Conservation (phyloP, 768 basidiomycete species). For the Dictyophora rubrovolvata region DNA sequence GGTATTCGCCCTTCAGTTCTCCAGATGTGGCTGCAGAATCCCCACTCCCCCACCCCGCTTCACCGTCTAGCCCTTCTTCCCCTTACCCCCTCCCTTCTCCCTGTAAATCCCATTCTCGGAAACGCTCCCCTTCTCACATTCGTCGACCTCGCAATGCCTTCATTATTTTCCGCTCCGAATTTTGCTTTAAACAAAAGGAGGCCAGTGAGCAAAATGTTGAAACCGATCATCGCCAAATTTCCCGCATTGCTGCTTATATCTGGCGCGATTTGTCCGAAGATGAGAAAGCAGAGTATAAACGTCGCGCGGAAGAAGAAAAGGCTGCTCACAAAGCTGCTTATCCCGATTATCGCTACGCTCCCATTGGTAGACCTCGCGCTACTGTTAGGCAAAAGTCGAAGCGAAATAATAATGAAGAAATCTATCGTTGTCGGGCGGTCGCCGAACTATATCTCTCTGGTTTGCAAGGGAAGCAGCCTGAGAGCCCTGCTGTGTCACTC, state of each 20-base stretch:
- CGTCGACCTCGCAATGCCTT: constrained; percentile 30
- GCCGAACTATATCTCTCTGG: constrained; percentile 29
- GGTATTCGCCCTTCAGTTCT: neutral
- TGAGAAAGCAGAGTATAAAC: constrained; percentile 37
- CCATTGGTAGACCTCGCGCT: constrained; percentile 29
- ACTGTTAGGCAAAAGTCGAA: neutral
- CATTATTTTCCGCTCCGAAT: constrained; percentile 34
- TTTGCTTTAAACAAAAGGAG: constrained; percentile 19
- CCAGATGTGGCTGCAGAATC: neutral
- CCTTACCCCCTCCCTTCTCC: neutral
- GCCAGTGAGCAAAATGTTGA: constrained; percentile 27
- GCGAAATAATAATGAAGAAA: constrained; percentile 19
- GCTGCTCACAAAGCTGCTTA: constrained; percentile 37
- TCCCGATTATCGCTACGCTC: constrained; percentile 55
- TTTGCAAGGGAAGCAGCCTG: constrained; percentile 28
- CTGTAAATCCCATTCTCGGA: neutral
- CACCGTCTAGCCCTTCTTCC: neutral
- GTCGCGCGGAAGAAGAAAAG: constrained; percentile 36
- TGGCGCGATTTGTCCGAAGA: constrained; percentile 50
- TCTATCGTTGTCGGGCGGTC: constrained; percentile 29
- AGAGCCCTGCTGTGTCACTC: constrained; percentile 28
- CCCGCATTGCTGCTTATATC: constrained; percentile 53
- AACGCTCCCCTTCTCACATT: neutral
- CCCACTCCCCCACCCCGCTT: neutral
- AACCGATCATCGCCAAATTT: constrained; percentile 64